Percentiles rank a stretch among this genome's conserved stretches.
Conservation (phyloP, 2,329 filamentous ascomycete species). For the Calonectria pseudoreteaudii region DNA sequence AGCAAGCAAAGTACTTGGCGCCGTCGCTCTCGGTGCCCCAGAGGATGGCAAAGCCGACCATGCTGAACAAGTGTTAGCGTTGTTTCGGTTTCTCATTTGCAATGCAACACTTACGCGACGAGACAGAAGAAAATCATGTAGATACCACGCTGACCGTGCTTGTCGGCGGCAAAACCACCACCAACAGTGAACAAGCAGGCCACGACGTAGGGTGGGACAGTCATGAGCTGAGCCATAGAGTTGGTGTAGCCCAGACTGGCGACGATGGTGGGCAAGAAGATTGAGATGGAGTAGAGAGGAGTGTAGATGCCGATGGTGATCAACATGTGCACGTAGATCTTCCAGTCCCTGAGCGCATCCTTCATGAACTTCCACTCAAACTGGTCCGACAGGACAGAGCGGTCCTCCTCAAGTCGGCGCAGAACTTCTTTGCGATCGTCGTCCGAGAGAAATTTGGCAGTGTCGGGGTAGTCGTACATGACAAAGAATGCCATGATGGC, state of each 20-base stretch:
- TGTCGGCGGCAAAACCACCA: slow-evolving; percentile 58
- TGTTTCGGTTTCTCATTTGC: neutral
- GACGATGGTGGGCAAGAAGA: slow-evolving; percentile 54
- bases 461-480: slow-evolving; percentile 70
- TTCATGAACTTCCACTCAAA: slow-evolving; percentile 66
- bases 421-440: slow-evolving; percentile 58
- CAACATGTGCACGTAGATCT: slow-evolving; percentile 66
- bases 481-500: slow-evolving; percentile 62
- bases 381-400: slow-evolving; percentile 64
- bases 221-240: slow-evolving; percentile 53
- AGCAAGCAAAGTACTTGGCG: slow-evolving; percentile 62
- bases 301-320: slow-evolving; percentile 70
- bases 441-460: slow-evolving; percentile 60
- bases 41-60: slow-evolving; percentile 49
- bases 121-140: slow-evolving; percentile 53
- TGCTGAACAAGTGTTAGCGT: slow-evolving; percentile 42
- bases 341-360: slow-evolving; percentile 70
- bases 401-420: slow-evolving; percentile 56
- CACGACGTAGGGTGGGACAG: slow-evolving; percentile 52
- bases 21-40: slow-evolving; percentile 48
- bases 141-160: slow-evolving; percentile 50
- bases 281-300: slow-evolving; percentile 52
- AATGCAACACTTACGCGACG: slow-evolving; percentile 45
- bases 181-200: slow-evolving; percentile 51
- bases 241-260: slow-evolving; percentile 51